phyloP scores from a whole-genome alignment of 2,329 filamentous ascomycete species.

The Sporothrix mexicana region DNA sequence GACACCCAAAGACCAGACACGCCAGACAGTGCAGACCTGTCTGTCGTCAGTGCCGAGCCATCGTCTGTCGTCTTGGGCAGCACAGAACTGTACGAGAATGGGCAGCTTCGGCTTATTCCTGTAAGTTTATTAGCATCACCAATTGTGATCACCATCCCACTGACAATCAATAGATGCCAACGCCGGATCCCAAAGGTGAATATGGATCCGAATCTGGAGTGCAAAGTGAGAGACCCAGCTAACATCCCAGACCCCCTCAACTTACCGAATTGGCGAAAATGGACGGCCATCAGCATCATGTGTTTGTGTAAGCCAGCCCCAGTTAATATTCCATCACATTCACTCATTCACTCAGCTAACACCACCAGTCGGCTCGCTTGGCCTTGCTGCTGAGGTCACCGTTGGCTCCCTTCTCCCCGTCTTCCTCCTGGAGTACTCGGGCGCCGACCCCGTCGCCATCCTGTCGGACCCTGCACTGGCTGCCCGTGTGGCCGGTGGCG shows the following conservation, averaged over 20 bases:
- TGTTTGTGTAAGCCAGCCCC: constrained; percentile 35
- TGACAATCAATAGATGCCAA: constrained; percentile 31
- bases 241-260: constrained; percentile 41
- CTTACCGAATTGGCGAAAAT: constrained; percentile 44
- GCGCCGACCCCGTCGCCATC: constrained; percentile 44
- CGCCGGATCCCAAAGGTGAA: constrained; percentile 35
- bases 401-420: constrained; percentile 45
- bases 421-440: constrained; percentile 47
- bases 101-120: constrained; percentile 35
- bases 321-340: not conserved
- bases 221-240: not conserved
- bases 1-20: not conserved
- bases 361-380: constrained; percentile 37
- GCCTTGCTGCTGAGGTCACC: constrained; percentile 42
- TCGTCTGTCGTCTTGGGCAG: constrained; percentile 32
- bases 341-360: not conserved
- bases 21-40: constrained; percentile 9
- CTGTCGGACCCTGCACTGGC: constrained; percentile 28
- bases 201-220: not conserved
- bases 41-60: not conserved
- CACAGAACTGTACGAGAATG: constrained; percentile 37
- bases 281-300: constrained; percentile 41
- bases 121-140: not conserved
- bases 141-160: not conserved
- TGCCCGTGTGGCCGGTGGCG: constrained; percentile 35